A percentile compares a stretch with the other conserved stretches of the same genome.
These are phyloP conservation scores for Suillus subaureus DNA, from an alignment of 768 basidiomycete genomes.

Conservation along the genomic window DNA sequence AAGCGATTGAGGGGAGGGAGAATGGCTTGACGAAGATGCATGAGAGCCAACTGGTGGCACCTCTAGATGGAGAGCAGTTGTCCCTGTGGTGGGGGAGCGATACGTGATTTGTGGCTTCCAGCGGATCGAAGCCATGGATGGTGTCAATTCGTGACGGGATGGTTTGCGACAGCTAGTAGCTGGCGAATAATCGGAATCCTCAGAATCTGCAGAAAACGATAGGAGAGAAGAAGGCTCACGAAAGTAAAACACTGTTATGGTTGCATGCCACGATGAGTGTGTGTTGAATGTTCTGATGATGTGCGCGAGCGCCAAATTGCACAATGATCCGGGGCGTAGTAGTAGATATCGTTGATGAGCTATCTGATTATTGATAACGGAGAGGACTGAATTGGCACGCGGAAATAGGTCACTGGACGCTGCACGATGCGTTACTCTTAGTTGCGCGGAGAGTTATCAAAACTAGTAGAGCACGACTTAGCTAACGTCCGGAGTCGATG, in stretches of 20 bases:
- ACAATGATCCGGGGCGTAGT: neutral
- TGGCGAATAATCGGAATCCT: neutral
- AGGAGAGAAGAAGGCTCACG: neutral
- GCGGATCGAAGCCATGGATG: constrained; percentile 35
- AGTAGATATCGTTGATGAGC: constrained; percentile 1
- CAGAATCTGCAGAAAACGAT: neutral
- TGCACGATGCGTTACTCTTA: neutral
- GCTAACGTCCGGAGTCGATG: neutral
- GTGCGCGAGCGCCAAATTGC: neutral
- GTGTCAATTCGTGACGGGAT: neutral
- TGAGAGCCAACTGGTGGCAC: constrained; percentile 15
- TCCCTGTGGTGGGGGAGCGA: constrained; percentile 51
- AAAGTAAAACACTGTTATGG: neutral
- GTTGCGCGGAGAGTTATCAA: neutral
- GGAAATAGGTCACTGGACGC: neutral
- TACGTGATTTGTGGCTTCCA: constrained; percentile 62
- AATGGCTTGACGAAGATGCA: constrained; percentile 20
- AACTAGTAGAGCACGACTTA: neutral
- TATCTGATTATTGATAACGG: neutral
- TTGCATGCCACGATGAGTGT: constrained; percentile 5
- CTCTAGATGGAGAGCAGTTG: constrained; percentile 28
- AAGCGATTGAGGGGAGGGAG: constrained; percentile 15
- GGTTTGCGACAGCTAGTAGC: too few species aligned
- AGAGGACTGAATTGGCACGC: neutral
- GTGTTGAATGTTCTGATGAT: neutral